Conservation (phyloP, 768 basidiomycete species). For the Thelephora ganbajun region DNA sequence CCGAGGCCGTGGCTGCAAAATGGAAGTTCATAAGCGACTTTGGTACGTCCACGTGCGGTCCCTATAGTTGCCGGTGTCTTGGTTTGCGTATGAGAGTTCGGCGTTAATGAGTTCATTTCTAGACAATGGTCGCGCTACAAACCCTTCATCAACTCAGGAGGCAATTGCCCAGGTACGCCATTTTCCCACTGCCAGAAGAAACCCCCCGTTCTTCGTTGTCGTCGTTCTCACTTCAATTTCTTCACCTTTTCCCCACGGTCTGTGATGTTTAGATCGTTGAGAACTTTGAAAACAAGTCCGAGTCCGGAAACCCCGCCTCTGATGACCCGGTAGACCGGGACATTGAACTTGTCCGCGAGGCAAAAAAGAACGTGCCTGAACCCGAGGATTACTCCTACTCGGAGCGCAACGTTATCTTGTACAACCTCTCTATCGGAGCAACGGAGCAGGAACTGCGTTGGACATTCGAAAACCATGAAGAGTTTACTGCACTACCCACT, state of each 20-base stretch:
- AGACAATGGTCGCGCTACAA: slow-evolving; percentile 75
- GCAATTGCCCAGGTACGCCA: slow-evolving; percentile 53
- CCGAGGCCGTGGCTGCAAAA: slow-evolving; percentile 67
- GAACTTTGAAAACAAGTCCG: slow-evolving; percentile 38
- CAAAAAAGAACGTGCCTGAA: slow-evolving; percentile 48
- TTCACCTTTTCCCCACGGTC: neutral
- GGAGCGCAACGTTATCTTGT: slow-evolving; percentile 86
- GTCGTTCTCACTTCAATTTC: neutral
- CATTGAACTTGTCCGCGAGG: slow-evolving; percentile 65
- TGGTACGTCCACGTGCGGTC: slow-evolving; percentile 28
- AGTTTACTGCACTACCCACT: slow-evolving; percentile 79
- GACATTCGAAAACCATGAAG: slow-evolving; percentile 81
- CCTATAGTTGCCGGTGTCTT: too few species aligned
- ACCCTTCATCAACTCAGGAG: slow-evolving; percentile 65
- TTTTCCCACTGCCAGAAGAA: too few species aligned
- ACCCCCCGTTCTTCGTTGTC: too few species aligned
- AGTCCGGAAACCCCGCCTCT: slow-evolving; percentile 27
- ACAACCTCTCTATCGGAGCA: slow-evolving; percentile 91
- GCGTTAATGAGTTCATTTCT: slow-evolving; percentile 3
- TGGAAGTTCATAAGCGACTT: slow-evolving; percentile 83
- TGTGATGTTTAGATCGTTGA: slow-evolving; percentile 28
- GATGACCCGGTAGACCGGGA: slow-evolving; percentile 56
- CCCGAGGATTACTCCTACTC: slow-evolving; percentile 59
- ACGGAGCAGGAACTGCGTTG: slow-evolving; percentile 86
- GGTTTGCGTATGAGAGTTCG: neutral